Evolutionary conservation across 192 early-diverging fungal species (phyloP).

Genomic region (Diversispora eburnea): DNA sequence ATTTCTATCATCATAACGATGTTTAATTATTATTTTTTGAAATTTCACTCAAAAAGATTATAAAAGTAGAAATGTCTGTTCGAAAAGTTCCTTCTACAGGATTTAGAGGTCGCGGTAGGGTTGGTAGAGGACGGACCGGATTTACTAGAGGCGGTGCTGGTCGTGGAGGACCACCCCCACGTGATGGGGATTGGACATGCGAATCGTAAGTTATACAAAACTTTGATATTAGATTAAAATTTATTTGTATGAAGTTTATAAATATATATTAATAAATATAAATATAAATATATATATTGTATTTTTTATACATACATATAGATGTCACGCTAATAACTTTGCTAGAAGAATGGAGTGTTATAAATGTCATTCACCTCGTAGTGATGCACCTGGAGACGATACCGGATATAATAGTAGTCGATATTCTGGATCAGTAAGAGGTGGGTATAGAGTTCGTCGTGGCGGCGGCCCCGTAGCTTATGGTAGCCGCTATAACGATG

Average conservation of each 20-base stretch:
- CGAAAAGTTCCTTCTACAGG: slow-evolving; percentile 46
- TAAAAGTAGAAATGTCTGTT: slow-evolving; percentile 63
- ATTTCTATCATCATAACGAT: slow-evolving; percentile 34
- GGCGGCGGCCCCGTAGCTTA: slow-evolving; percentile 35
- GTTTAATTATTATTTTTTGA: slow-evolving; percentile 40
- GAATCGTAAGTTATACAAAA: slow-evolving; percentile 41
- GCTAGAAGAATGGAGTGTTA: slow-evolving; percentile 61
- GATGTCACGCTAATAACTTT: slow-evolving; percentile 67
- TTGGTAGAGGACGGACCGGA: slow-evolving; percentile 39
- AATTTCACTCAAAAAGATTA: slow-evolving; percentile 29
- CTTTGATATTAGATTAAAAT: not conserved
- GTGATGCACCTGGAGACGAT: slow-evolving; percentile 37
- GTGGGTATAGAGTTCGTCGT: slow-evolving; percentile 42
- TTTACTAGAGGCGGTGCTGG: slow-evolving; percentile 40
- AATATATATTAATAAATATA: not conserved
- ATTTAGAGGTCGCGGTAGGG: slow-evolving; percentile 44
- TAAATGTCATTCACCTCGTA: slow-evolving; percentile 57
- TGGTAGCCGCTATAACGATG: slow-evolving; percentile 41
- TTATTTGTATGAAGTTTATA: no score
- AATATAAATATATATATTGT: not conserved
- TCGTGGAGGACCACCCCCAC: slow-evolving; percentile 41
- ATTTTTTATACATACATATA: slow-evolving; percentile 24
- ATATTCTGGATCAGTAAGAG: slow-evolving; percentile 31
- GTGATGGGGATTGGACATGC: slow-evolving; percentile 60
- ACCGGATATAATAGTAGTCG: slow-evolving; percentile 32